Conservation (phyloP, 192 early-diverging fungal species). For the Coemansia sp. region DNA sequence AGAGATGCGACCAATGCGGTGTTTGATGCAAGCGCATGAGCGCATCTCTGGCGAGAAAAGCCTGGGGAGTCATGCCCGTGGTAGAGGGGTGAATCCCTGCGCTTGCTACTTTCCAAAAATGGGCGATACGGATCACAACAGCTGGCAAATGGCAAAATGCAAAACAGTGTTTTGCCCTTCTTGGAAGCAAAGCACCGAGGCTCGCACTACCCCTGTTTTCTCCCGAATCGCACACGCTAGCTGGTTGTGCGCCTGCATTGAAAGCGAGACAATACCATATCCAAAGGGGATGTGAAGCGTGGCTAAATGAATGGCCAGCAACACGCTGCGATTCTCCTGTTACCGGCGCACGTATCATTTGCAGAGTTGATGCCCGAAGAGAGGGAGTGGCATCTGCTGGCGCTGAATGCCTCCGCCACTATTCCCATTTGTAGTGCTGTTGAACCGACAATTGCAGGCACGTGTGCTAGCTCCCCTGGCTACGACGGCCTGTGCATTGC, state of each 20-base stretch:
- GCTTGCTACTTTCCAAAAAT: background rate
- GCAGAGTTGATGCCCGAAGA: background rate
- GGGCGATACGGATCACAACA: background rate
- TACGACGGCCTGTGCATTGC: background rate
- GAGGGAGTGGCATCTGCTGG: background rate
- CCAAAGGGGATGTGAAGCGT: background rate
- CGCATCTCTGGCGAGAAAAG: background rate
- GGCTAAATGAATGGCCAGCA: constrained; percentile 7
- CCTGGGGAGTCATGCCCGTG: too few relatives aligned
- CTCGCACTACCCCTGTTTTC: background rate
- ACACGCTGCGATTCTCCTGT: background rate
- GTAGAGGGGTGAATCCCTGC: background rate
- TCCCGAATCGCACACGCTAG: too few relatives aligned
- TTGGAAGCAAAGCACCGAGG: background rate
- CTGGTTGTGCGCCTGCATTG: background rate
- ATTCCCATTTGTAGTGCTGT: background rate
- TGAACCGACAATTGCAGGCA: background rate
- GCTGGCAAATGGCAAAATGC: background rate
- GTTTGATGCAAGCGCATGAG: background rate
- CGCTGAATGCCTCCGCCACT: background rate
- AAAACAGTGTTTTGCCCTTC: background rate
- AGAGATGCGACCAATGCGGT: background rate
- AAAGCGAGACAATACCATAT: background rate
- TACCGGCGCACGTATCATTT: background rate
- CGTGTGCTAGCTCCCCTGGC: background rate